Conservation (phyloP, 805 yeast genomes). For the Wickerhamia fluorescens region DNA sequence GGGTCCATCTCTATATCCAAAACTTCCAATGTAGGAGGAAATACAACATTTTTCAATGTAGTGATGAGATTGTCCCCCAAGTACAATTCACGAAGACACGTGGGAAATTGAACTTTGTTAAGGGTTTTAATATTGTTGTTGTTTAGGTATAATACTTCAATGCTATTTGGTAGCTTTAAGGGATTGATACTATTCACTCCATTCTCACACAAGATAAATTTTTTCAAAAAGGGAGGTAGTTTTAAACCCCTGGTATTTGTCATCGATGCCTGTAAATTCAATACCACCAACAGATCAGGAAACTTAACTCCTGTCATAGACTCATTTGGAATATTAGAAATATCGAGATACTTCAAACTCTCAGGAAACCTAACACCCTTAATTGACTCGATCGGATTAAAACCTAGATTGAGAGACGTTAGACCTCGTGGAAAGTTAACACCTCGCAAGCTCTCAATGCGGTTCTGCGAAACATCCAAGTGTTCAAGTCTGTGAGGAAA, state of each 20-base stretch:
- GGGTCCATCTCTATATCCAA: constrained; percentile 38
- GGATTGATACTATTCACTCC: constrained; percentile 42
- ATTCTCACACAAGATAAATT: constrained; percentile 27
- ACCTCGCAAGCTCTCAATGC: constrained; percentile 32
- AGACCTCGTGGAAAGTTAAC: constrained; percentile 30
- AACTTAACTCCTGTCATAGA: constrained; percentile 41
- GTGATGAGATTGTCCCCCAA: constrained; percentile 38
- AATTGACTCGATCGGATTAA: constrained; percentile 37
- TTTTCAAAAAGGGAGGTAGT: constrained; percentile 24
- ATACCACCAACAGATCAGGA: constrained; percentile 29
- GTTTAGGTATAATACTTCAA: constrained; percentile 29
- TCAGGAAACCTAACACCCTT: constrained; percentile 38
- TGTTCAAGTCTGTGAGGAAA: constrained; percentile 23
- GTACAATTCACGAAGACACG: constrained; percentile 26
- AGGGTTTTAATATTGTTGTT: constrained; percentile 38
- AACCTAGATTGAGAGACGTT: constrained; percentile 22
- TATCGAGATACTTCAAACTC: constrained; percentile 25
- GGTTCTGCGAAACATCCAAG: constrained; percentile 32
- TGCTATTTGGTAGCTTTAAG: constrained; percentile 33
- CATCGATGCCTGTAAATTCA: constrained; percentile 39
- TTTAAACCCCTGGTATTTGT: constrained; percentile 38
- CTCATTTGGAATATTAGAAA: constrained; percentile 38
- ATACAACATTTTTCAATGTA: constrained; percentile 37
- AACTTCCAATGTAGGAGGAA: constrained; percentile 32
- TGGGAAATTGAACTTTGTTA: constrained; percentile 36